A percentile compares a stretch with the other conserved stretches of the same genome.
phyloP scores from a whole-genome alignment of 345 rosid species.

The Citrus australasica region DNA sequence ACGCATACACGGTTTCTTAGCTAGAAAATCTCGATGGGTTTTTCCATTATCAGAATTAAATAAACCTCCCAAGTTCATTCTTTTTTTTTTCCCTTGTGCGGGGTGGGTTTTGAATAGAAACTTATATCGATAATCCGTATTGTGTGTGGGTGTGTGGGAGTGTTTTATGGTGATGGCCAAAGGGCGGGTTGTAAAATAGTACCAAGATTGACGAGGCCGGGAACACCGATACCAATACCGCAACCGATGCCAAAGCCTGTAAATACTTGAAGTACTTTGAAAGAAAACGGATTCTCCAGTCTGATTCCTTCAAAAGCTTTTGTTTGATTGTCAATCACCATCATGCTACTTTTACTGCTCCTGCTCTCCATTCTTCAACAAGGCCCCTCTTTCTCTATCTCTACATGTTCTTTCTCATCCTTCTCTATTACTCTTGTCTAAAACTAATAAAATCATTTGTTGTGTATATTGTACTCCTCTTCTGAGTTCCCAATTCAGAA shows the following conservation, averaged over 20 bases:
- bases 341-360: slow-evolving; percentile 18
- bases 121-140: too few species aligned
- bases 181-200: slow-evolving; percentile 3
- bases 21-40: slow-evolving; percentile 14
- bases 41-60: slow-evolving; percentile 29
- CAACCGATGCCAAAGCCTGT: slow-evolving; percentile 97
- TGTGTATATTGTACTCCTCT: neutral
- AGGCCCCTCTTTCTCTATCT: neutral
- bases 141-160: neutral
- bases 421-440: neutral
- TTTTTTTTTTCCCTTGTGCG: neutral
- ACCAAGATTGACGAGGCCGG: slow-evolving; percentile 79
- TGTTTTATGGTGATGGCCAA: neutral
- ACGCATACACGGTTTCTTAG: slow-evolving; percentile 24
- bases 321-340: slow-evolving; percentile 33
- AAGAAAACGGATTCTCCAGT: slow-evolving; percentile 80
- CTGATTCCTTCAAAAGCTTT: slow-evolving; percentile 43
- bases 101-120: too few species aligned
- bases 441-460: neutral
- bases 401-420: neutral
- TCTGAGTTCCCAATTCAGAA: neutral
- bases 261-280: slow-evolving; percentile 84
- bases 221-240: slow-evolving; percentile 89
- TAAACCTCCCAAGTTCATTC: slow-evolving; percentile 33
- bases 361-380: slow-evolving; percentile 32